phyloP scores from a whole-genome alignment of 2,329 filamentous ascomycete species.

The Thelonectria rubi region DNA sequence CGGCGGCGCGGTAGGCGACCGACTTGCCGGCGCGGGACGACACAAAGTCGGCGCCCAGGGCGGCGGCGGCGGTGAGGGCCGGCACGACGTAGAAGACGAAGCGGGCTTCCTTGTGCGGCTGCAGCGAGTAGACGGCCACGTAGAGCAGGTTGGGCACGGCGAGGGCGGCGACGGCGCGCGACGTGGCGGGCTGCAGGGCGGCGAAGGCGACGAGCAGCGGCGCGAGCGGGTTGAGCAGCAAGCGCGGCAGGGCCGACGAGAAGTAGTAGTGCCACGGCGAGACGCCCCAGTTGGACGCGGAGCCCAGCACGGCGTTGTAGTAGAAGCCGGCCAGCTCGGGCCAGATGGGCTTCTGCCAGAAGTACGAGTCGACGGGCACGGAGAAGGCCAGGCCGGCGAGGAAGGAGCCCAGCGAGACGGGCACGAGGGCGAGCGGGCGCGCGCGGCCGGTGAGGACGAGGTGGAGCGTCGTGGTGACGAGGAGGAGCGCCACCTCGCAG shows the following conservation, averaged over 20 bases:
- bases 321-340: slow-evolving; percentile 89
- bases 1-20: slow-evolving; percentile 61
- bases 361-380: slow-evolving; percentile 85
- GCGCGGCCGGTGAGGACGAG: slow-evolving; percentile 67
- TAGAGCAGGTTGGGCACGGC: slow-evolving; percentile 76
- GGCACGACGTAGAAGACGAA: slow-evolving; percentile 93
- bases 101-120: slow-evolving; percentile 95
- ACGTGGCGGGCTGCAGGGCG: slow-evolving; percentile 57
- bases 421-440: slow-evolving; percentile 66
- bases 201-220: slow-evolving; percentile 65
- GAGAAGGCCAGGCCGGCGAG: slow-evolving; percentile 74
- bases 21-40: slow-evolving; percentile 73
- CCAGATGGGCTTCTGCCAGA: slow-evolving; percentile 91
- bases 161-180: slow-evolving; percentile 56
- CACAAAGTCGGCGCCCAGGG: slow-evolving; percentile 76
- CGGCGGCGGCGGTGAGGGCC: slow-evolving; percentile 78
- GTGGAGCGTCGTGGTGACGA: slow-evolving; percentile 72
- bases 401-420: slow-evolving; percentile 72
- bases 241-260: slow-evolving; percentile 78
- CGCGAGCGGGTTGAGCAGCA: slow-evolving; percentile 81
- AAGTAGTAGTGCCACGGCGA: slow-evolving; percentile 91
- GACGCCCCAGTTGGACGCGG: slow-evolving; percentile 87
- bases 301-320: slow-evolving; percentile 88
- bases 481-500: slow-evolving; percentile 85
- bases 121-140: slow-evolving; percentile 81